Evolutionary conservation across 306 rosid species (phyloP).

Genomic region (Cajanus cajan): DNA sequence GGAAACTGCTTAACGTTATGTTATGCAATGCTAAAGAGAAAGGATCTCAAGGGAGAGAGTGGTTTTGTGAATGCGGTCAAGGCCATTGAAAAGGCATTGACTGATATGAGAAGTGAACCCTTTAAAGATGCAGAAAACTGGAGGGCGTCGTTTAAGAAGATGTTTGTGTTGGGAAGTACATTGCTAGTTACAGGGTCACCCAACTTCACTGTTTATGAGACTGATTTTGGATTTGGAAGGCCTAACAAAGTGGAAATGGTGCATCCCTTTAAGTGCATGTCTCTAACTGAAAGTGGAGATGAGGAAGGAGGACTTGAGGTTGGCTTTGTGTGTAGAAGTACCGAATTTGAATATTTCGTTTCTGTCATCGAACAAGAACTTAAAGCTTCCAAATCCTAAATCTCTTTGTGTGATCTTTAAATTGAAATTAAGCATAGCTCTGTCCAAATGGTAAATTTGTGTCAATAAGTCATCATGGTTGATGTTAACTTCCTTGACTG

Average conservation of each 20-base stretch:
- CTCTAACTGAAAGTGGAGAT: constrained; percentile 40
- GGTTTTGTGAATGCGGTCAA: constrained; percentile 37
- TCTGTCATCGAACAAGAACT: constrained; percentile 12
- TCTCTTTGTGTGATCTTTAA: background rate
- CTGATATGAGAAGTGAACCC: constrained; percentile 21
- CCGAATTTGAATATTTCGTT: background rate
- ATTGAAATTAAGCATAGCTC: no score
- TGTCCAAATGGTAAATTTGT: no score
- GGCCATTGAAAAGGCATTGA: constrained; percentile 21
- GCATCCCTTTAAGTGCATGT: constrained; percentile 29
- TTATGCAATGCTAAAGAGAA: constrained; percentile 33
- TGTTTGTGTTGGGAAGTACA: constrained; percentile 26
- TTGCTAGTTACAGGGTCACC: constrained; percentile 35
- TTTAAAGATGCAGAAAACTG: constrained; percentile 23
- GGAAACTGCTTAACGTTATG: constrained; percentile 39
- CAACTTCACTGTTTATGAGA: constrained; percentile 40
- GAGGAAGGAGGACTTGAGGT: no score
- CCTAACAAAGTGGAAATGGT: constrained; percentile 45
- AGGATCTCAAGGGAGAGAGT: constrained; percentile 15
- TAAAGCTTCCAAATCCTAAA: background rate
- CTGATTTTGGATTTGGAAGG: constrained; percentile 48
- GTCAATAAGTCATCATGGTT: no score
- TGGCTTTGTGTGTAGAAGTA: no score
- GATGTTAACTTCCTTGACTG: no score
- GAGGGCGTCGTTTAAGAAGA: constrained; percentile 18